Percentiles rank a stretch among this genome's conserved stretches.
These are phyloP conservation scores for Arachnomyces sp. DNA, from an alignment of 2,329 filamentous ascomycete genomes.

Conservation along the genomic window DNA sequence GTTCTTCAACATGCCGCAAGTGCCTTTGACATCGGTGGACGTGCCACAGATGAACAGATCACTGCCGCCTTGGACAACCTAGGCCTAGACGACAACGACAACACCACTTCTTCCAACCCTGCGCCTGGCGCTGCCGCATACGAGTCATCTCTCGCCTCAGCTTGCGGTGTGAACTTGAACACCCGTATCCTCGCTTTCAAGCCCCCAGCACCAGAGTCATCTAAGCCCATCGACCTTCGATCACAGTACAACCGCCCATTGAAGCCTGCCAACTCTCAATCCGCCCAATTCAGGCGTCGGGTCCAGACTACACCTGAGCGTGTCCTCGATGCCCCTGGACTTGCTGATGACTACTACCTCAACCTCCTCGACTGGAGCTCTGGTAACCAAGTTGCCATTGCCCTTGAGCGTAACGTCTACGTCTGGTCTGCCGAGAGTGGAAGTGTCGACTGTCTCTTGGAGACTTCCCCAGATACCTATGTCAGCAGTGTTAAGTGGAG, in stretches of 20 bases:
- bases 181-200: conserved; percentile 97
- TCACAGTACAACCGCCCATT: conserved; percentile 97
- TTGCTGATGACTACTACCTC: conserved; percentile 98
- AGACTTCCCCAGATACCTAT: conserved; percentile 84
- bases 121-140: conserved; percentile 85
- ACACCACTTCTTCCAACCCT: conserved; percentile 60
- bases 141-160: conserved; percentile 80
- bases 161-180: conserved; percentile 86
- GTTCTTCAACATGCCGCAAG: conserved; percentile 67
- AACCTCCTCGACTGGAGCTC: conserved; percentile 98
- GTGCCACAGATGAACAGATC: conserved; percentile 61
- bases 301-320: conserved; percentile 92
- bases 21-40: conserved; percentile 55
- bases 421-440: conserved; percentile 97
- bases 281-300: conserved; percentile 81
- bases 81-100: conserved; percentile 58
- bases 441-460: conserved; percentile 76
- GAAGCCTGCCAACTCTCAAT: conserved; percentile 62
- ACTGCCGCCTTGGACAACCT: conserved; percentile 71
- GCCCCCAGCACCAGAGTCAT: conserved; percentile 94
- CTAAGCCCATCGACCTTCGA: conserved; percentile 93
- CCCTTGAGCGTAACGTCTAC: conserved; percentile 92
- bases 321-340: conserved; percentile 87
- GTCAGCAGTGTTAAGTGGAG: conserved; percentile 99
- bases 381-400: conserved; percentile 95